phyloP scores from a whole-genome alignment of 768 basidiomycete genomes.

The Mycena latifolia region DNA sequence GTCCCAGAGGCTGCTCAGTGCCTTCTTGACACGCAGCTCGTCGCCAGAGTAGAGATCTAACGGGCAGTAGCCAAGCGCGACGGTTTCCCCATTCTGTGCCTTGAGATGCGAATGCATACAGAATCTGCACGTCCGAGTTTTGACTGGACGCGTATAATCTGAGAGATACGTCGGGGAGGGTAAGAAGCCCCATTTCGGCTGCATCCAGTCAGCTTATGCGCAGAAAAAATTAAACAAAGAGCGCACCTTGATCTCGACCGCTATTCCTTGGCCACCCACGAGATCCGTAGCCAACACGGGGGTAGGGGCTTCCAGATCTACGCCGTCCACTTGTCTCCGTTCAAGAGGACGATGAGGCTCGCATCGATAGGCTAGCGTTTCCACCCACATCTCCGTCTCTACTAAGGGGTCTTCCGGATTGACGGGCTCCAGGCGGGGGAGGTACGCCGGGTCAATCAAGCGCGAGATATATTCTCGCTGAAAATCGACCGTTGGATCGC shows the following conservation, averaged over 20 bases:
- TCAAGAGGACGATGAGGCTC: conserved; percentile 67
- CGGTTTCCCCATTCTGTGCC: conserved; percentile 50
- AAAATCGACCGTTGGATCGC: conserved; percentile 61
- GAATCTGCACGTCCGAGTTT: conserved; percentile 85
- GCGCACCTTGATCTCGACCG: conserved; percentile 93
- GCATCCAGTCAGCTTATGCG: conserved; percentile 15
- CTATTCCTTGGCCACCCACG: conserved; percentile 71
- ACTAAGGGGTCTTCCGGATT: conserved; percentile 40
- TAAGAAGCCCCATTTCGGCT: conserved; percentile 99
- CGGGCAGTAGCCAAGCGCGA: conserved; percentile 79
- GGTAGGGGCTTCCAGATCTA: conserved; percentile 67
- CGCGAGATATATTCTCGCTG: conserved; percentile 73
- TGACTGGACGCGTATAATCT: conserved; percentile 64
- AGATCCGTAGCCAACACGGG: conserved; percentile 88
- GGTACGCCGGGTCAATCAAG: conserved; percentile 70
- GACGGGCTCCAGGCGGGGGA: conserved; percentile 65
- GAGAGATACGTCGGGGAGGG: conserved; percentile 76
- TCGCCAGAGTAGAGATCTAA: conserved; percentile 90
- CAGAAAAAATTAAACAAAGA: conserved; percentile 4
- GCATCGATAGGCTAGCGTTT: conserved; percentile 58
- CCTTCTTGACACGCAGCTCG: conserved; percentile 67
- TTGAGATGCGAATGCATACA: conserved; percentile 87
- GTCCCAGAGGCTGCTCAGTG: conserved; percentile 78
- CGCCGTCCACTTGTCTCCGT: conserved; percentile 66
- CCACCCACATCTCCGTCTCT: conserved; percentile 63